Conservation (phyloP, 495 filamentous ascomycete species). For the Talaromyces nanjingensis region DNA sequence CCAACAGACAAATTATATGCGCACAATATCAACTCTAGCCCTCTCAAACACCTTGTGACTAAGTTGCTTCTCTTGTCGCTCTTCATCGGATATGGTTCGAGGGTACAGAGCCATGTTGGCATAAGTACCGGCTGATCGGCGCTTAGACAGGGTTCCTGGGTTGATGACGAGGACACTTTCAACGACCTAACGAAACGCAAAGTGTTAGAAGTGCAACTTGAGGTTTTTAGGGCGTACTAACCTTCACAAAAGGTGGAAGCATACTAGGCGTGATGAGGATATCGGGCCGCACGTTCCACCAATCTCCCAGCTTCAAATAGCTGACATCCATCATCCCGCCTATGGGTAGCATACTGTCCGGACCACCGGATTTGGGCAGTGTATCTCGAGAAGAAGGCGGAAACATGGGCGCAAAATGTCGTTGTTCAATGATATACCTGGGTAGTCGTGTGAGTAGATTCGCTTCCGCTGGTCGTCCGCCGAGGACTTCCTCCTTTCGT, state of each 20-base stretch:
- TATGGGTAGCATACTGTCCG: conserved; percentile 49
- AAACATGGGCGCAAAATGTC: conserved; percentile 84
- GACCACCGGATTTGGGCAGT: conserved; percentile 55
- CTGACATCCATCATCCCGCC: conserved; percentile 75
- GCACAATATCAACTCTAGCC: conserved; percentile 75
- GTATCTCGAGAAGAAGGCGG: conserved; percentile 63
- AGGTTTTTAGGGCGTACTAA: conserved; percentile 29
- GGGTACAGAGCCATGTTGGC: conserved; percentile 69
- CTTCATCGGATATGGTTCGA: conserved; percentile 48
- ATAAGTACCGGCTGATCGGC: conserved; percentile 71
- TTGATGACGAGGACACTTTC: conserved; percentile 83
- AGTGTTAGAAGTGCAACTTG: conserved; percentile 2
- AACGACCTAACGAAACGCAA: conserved; percentile 51
- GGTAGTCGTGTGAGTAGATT: conserved; percentile 61
- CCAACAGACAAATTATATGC: conserved; percentile 46
- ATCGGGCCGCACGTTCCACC: conserved; percentile 78
- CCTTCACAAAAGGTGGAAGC: conserved; percentile 80
- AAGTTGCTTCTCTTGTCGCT: conserved; percentile 51
- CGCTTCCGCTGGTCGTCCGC: conserved; percentile 45
- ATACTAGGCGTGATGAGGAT: conserved; percentile 77
- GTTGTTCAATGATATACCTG: conserved; percentile 73
- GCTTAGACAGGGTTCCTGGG: conserved; percentile 79
- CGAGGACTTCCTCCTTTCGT: conserved; percentile 63
- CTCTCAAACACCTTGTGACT: conserved; percentile 73
- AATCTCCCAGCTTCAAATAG: conserved; percentile 85